phyloP scores from a whole-genome alignment of 1,284 basidiomycete genomes.

The Moniliella sp. region DNA sequence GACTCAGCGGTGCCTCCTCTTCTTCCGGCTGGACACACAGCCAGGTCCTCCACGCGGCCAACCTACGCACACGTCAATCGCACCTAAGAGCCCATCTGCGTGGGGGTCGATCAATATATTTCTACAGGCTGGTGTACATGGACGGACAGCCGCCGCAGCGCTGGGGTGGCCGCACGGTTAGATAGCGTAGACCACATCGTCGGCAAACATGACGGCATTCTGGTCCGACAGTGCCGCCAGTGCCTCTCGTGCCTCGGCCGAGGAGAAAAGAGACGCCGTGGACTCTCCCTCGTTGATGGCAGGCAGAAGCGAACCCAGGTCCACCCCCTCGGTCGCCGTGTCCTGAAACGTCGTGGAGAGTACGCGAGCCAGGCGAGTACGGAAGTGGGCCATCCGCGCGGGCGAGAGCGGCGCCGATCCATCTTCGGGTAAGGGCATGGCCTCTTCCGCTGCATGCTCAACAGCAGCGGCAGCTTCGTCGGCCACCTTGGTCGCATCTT shows the following conservation, averaged over 20 bases:
- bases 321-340: slow-evolving; percentile 46
- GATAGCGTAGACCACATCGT: too few species aligned
- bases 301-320: slow-evolving; percentile 50
- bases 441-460: neutral
- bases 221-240: slow-evolving; percentile 48
- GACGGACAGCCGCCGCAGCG: too few species aligned
- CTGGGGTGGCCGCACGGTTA: too few species aligned
- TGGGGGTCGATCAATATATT: too few species aligned
- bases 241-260: slow-evolving; percentile 49
- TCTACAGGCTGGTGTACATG: too few species aligned
- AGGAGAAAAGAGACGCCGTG: slow-evolving; percentile 51
- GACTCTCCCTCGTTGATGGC: slow-evolving; percentile 57
- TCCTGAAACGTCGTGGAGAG: slow-evolving; percentile 37
- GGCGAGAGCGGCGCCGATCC: slow-evolving; percentile 3
- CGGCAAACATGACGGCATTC: slow-evolving; percentile 70
- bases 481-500: neutral
- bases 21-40: too few species aligned
- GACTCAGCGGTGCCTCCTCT: too few species aligned
- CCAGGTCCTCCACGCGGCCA: too few species aligned
- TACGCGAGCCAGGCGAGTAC: slow-evolving; percentile 46
- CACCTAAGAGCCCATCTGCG: too few species aligned
- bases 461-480: neutral
- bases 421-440: slow-evolving; percentile 1
- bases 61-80: too few species aligned
- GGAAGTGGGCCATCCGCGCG: slow-evolving; percentile 11